phyloP scores from a whole-genome alignment of 768 basidiomycete species.

The Pisolithus orientalis region DNA sequence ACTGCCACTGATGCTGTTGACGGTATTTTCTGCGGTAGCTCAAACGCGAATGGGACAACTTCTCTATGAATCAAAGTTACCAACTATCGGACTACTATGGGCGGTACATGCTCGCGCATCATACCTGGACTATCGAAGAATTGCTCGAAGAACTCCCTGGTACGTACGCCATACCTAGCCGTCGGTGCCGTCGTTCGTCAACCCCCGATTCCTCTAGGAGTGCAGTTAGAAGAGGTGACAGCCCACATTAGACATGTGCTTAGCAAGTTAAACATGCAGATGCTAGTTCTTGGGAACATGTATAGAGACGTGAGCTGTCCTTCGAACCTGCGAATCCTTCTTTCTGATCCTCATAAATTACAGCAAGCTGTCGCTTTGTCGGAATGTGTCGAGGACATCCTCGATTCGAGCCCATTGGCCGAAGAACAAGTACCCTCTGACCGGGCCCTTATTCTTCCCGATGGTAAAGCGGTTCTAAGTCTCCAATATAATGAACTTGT shows the following conservation, averaged over 20 bases:
- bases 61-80: constrained; percentile 80
- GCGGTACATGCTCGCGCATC: constrained; percentile 63
- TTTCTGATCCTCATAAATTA: background rate
- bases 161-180: constrained; percentile 32
- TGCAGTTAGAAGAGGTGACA: constrained; percentile 68
- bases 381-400: constrained; percentile 60
- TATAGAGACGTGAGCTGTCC: constrained; percentile 60
- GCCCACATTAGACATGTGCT: constrained; percentile 55
- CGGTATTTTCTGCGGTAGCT: constrained; percentile 37
- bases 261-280: constrained; percentile 58
- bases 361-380: constrained; percentile 77
- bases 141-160: constrained; percentile 68
- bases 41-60: constrained; percentile 78
- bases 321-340: background rate
- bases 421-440: constrained; percentile 28
- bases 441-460: constrained; percentile 57
- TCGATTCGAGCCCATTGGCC: constrained; percentile 46
- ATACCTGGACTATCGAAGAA: constrained; percentile 73
- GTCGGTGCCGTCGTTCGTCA: background rate
- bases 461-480: constrained; percentile 38
- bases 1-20: background rate
- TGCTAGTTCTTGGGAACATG: constrained; percentile 80
- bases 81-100: constrained; percentile 71
- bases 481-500: background rate
- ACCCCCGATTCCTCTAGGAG: constrained; percentile 34